Percentiles rank a stretch among this genome's conserved stretches.
These are phyloP conservation scores for Parathielavia hyrcaniae DNA, from an alignment of 495 filamentous ascomycete species.

Conservation along the genomic window DNA sequence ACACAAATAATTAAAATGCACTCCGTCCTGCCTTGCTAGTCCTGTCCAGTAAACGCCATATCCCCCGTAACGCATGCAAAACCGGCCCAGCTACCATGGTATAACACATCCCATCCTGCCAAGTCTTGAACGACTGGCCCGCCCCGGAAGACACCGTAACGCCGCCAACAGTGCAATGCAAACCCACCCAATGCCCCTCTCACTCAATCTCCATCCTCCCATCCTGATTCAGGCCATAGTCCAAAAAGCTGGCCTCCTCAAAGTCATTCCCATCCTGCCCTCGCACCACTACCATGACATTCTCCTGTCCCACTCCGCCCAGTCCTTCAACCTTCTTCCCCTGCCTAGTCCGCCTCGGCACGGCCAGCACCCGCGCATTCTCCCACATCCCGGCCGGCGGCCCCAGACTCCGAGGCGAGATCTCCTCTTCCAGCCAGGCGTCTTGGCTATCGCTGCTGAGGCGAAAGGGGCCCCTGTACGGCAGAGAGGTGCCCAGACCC, in stretches of 20 bases:
- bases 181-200: background rate
- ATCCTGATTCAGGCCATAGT: constrained; percentile 25
- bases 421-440: constrained; percentile 31
- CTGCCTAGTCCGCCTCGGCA: constrained; percentile 29
- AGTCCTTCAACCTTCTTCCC: background rate
- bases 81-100: constrained; percentile 10
- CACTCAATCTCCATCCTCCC: constrained; percentile 25
- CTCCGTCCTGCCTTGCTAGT: background rate
- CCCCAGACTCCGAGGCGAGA: constrained; percentile 34
- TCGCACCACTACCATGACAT: constrained; percentile 10
- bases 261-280: constrained; percentile 42
- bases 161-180: constrained; percentile 4
- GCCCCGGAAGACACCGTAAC: background rate
- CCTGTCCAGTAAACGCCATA: background rate
- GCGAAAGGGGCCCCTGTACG: constrained; percentile 21
- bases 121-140: background rate
- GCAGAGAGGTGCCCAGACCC: background rate
- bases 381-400: constrained; percentile 25
- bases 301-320: constrained; percentile 32
- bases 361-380: constrained; percentile 34
- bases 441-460: constrained; percentile 10
- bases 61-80: constrained; percentile 5
- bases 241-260: constrained; percentile 49
- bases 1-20: constrained; percentile 4
- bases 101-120: constrained; percentile 3